Evolutionary conservation across 805 yeast genomes (phyloP), one percentile per base, ranked within the genome.

Genomic region (Wickerhamiella sergipiensis): DNA sequence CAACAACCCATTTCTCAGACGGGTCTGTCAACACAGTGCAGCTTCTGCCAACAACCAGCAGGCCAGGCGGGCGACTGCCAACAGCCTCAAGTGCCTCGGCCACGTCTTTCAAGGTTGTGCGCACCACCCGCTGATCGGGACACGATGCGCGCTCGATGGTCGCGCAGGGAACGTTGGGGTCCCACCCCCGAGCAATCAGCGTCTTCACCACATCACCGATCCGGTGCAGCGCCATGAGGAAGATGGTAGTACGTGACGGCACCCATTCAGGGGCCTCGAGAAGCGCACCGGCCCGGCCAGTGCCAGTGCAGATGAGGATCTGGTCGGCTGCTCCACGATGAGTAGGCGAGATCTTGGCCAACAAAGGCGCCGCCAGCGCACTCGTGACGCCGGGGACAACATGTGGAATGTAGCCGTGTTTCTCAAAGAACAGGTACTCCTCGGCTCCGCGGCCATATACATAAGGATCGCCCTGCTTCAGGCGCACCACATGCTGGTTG

Each of bases 381-480:
- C 95, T 85, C 5, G 95, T 81, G 49, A 90, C 73, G 1, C 97
- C 97, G 0, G 97, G 90, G 10, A 90, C 62, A 1, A 90, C 95
- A 5, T 64, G 59, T 15, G 95, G 95, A 18, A 64, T 71, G 59
- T 61, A 86, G 0, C 95, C 95, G 59, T 82, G 76, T 21, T 71
- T 59, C 26, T 72, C 61, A 66, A 90, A 90, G 63, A 72, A 89
- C 9, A 77, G 59, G 63, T 66, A 85, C 61, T 90, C 97, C 67
- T 90, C 97, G 42, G 95, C 96, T 44, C 97, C 97, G 55, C 97
- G 78, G 3, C 97, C 97, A 64, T 86, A 90, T 31, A 90, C 85
- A 65, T 87, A 90, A 9, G 97, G 97, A 64, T 90, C 97, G 33
- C 97, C 97, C 67, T 90, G 97, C 65, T 90, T 90, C 57, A 90